A percentile compares a stretch with the other conserved stretches of the same genome.
Conservation (phyloP, 371 early-diverging fungal genomes). For the Lichtheimia ornata region DNA sequence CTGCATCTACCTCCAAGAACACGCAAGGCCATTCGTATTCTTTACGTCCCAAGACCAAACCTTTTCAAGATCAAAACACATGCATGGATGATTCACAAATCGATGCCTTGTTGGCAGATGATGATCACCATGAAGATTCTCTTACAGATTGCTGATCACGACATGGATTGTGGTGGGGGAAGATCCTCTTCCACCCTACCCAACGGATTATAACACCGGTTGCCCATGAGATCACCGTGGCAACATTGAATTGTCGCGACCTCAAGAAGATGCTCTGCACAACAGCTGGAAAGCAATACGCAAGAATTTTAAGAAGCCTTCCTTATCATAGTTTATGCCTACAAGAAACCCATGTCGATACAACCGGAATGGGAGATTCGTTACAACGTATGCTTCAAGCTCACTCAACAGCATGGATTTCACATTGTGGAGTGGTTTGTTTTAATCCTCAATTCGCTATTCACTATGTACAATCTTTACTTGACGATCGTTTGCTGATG, state of each 20-base stretch:
- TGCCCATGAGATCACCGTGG: neutral
- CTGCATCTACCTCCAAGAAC: too few species aligned
- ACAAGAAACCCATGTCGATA: conserved; percentile 12
- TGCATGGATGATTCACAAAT: too few species aligned
- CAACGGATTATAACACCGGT: too few species aligned
- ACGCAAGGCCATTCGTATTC: too few species aligned
- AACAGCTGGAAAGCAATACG: neutral
- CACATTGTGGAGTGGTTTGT: conserved; percentile 6
- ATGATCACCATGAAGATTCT: too few species aligned
- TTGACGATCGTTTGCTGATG: conserved; percentile 7
- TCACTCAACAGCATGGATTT: conserved; percentile 2
- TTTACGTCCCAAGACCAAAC: too few species aligned
- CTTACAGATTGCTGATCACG: too few species aligned
- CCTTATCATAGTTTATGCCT: conserved; percentile 1
- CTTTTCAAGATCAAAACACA: too few species aligned
- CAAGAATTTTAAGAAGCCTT: neutral
- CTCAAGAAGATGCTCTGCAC: conserved; percentile 3
- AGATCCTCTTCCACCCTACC: too few species aligned
- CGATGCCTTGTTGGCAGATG: too few species aligned
- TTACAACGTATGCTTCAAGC: neutral
- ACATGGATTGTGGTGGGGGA: too few species aligned
- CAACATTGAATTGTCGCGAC: conserved; percentile 21
- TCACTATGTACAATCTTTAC: neutral
- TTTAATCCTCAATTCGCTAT: neutral
- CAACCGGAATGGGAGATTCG: neutral